Percentiles rank a stretch among this genome's conserved stretches.
Evolutionary conservation across 73 alveolate species (phyloP).

Genomic region (Chromera velia): DNA sequence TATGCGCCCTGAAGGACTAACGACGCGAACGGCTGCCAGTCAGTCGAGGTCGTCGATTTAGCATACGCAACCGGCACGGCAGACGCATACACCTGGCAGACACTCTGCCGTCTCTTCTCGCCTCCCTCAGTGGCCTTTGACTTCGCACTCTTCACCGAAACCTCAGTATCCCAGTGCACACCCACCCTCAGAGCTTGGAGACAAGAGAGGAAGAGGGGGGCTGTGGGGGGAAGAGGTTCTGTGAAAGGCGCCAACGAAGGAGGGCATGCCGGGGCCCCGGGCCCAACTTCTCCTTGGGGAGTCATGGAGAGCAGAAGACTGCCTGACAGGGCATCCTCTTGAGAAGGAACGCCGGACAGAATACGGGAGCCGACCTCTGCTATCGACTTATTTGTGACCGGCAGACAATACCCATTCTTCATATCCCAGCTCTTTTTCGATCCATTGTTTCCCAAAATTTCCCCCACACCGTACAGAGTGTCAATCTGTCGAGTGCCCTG

Average conservation of each 20-base stretch:
- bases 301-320: too few species aligned
- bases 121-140: not conserved
- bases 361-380: too few species aligned
- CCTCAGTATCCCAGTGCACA: conserved; percentile 33
- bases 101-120: conserved; percentile 8
- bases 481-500: too few species aligned
- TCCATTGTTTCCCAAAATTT: conserved; percentile 10
- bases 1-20: conserved; percentile 21
- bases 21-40: conserved; percentile 27
- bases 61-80: conserved; percentile 43
- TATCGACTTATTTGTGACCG: conserved; percentile 4
- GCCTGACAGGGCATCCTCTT: too few species aligned
- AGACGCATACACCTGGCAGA: conserved; percentile 10
- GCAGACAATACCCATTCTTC: conserved; percentile 35
- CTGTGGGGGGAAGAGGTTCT: too few species aligned
- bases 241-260: too few species aligned
- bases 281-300: too few species aligned
- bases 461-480: conserved; percentile 12
- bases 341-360: too few species aligned
- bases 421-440: conserved; percentile 15
- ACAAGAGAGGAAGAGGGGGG: too few species aligned
- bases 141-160: not conserved
- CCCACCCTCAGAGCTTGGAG: conserved; percentile 39
- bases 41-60: conserved; percentile 22
- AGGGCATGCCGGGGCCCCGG: too few species aligned